Base-by-base conservation (phyloP, 345 rosid genomes). In the Heritiera fomes region DNA sequence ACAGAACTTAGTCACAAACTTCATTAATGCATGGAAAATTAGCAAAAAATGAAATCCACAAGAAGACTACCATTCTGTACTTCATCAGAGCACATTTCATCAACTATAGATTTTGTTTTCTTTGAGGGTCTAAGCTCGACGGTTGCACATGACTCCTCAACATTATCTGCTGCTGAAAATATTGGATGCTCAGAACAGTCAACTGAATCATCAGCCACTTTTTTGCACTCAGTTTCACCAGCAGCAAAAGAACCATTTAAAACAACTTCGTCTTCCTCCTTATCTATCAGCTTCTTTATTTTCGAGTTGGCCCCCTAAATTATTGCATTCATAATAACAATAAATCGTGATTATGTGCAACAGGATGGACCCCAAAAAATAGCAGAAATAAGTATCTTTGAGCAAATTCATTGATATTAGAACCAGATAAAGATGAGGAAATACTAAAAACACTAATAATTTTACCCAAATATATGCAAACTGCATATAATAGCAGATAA, bases 41-140 rank as follows among this genome's bases (percentile, higher is more conserved):
- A 68, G n/a, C 23, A 52, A 30, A 53, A 45, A 52, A 46, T 2
- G 14, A 55, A 75, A 32, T 56, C 20, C 20, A 66, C n/a, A 8
- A 11, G 17, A 75, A 53, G 74, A 86, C 78, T 74, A 89, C 92
- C 89, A 82, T 84, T 80, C 63, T 75, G 82, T 8, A 65, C 85
- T 85, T 83, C 85, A 81, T 58, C 81, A 65, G 68, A 73, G 73
- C 85, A 47, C 13, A 74, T 84, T 71, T 84, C 90, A 49, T 84
- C 87, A 58, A 32, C 76, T 55, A 62, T 81, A 75, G 88, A 84
- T 88, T 91, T 95, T 4, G 88, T 84, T 84, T 89, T 93, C 88
- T 93, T 95, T 69, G 72, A 66, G 14, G 98, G 97, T 73, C 88
- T 88, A 70, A 74, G 79, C 72, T 87, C 92, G 74, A 87, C 86